These are phyloP conservation scores for Arctium minus DNA, from an alignment of 129 eudicot genomes.

Conservation along the genomic window DNA sequence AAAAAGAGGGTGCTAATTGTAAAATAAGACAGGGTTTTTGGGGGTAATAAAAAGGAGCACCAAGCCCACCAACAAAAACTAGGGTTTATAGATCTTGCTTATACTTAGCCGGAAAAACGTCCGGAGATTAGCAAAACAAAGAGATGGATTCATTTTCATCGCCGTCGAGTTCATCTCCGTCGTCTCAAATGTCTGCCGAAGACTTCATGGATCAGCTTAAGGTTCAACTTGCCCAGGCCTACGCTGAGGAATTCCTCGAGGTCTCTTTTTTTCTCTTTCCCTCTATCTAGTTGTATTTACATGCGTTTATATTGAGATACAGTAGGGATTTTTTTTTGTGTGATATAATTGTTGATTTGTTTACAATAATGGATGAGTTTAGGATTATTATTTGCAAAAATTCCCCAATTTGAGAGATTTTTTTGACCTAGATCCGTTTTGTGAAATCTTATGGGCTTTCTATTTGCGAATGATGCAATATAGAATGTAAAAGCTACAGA, in stretches of 20 bases:
- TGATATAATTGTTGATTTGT: neutral
- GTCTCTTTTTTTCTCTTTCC: conserved; percentile 17
- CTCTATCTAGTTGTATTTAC: neutral
- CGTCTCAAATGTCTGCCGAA: conserved; percentile 44
- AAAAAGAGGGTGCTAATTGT: neutral
- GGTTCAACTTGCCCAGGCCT: conserved; percentile 83
- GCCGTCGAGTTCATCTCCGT: conserved; percentile 60
- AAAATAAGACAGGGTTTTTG: conserved; percentile 14
- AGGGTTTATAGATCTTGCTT: conserved; percentile 23
- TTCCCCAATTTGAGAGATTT: neutral
- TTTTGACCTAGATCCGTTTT: neutral
- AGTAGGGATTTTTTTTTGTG: neutral
- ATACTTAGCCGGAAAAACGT: neutral
- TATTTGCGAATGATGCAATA: neutral
- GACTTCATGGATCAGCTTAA: conserved; percentile 77
- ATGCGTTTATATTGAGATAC: neutral
- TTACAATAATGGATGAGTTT: neutral
- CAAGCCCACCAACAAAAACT: neutral
- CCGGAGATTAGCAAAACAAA: neutral
- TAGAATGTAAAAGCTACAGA: neutral
- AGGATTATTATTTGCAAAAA: neutral
- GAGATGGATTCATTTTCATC: conserved; percentile 79
- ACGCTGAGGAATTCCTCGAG: conserved; percentile 89
- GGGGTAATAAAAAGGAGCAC: neutral
- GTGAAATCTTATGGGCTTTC: neutral